Percentiles rank a stretch among this genome's conserved stretches.
These are phyloP conservation scores for Neonectria magnoliae DNA, from an alignment of 2,329 filamentous ascomycete species.

Conservation along the genomic window DNA sequence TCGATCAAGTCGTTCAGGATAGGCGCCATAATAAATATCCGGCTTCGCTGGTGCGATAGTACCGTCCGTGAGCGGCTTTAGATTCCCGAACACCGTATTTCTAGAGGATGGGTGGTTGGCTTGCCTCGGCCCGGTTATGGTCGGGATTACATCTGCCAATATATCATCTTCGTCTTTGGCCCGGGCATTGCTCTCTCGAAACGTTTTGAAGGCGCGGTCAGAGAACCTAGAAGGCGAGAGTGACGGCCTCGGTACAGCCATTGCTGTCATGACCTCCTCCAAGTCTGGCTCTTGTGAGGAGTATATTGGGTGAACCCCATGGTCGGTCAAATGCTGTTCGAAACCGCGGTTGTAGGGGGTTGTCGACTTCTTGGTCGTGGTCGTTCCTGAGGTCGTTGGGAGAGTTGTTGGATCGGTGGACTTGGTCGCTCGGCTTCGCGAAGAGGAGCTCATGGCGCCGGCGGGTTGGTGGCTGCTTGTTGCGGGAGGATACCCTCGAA, in stretches of 20 bases:
- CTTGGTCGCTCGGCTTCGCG: constrained; percentile 23
- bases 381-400: neutral
- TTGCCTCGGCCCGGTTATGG: constrained; percentile 38
- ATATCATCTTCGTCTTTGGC: constrained; percentile 50
- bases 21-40: constrained; percentile 46
- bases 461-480: neutral
- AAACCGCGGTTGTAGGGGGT: constrained; percentile 47
- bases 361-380: constrained; percentile 34
- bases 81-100: constrained; percentile 47
- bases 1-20: constrained; percentile 38
- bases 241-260: constrained; percentile 44
- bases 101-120: constrained; percentile 11
- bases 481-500: constrained; percentile 25
- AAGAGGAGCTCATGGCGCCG: constrained; percentile 26
- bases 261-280: constrained; percentile 42
- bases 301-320: constrained; percentile 43
- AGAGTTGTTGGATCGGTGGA: constrained; percentile 13
- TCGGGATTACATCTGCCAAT: constrained; percentile 45
- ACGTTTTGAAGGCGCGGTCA: constrained; percentile 42
- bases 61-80: constrained; percentile 48
- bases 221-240: constrained; percentile 50
- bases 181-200: constrained; percentile 40
- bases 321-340: constrained; percentile 50
- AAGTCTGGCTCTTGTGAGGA: constrained; percentile 46
- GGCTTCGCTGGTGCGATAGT: constrained; percentile 43